A percentile compares a stretch with the other conserved stretches of the same genome.
Conservation (phyloP, 306 rosid genomes). For the Mimosa bimucronata region DNA sequence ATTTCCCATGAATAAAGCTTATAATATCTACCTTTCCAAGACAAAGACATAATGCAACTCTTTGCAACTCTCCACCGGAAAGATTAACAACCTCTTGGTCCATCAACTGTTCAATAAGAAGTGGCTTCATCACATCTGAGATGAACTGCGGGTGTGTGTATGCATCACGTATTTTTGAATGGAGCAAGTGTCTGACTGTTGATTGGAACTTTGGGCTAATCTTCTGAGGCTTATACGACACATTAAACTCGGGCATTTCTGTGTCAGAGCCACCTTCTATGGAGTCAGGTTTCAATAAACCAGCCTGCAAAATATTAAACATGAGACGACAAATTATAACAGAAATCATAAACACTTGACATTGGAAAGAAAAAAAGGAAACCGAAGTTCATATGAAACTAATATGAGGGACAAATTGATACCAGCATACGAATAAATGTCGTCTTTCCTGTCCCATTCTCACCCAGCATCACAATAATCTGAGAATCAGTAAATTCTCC, state of each 20-base stretch:
- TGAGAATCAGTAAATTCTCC: slow-evolving; percentile 99
- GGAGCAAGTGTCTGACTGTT: slow-evolving; percentile 83
- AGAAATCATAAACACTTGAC: not conserved
- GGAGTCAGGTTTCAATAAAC: slow-evolving; percentile 86
- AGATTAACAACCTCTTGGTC: slow-evolving; percentile 97
- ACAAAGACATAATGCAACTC: slow-evolving; percentile 94
- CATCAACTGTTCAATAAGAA: slow-evolving; percentile 95
- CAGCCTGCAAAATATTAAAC: slow-evolving; percentile 67
- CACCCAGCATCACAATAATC: slow-evolving; percentile 97
- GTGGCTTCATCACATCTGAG: slow-evolving; percentile 99
- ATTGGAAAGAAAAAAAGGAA: not conserved
- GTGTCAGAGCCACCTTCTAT: slow-evolving; percentile 69
- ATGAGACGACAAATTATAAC: slow-evolving; percentile 20
- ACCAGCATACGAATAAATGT: slow-evolving; percentile 99
- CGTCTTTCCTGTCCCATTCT: slow-evolving; percentile 98
- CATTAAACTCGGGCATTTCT: slow-evolving; percentile 95
- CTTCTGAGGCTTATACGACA: slow-evolving; percentile 98
- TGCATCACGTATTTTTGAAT: slow-evolving; percentile 79
- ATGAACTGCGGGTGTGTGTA: slow-evolving; percentile 91
- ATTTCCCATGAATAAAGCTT: slow-evolving; percentile 17
- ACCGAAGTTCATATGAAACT: slow-evolving; percentile 12
- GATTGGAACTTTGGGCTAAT: slow-evolving; percentile 86
- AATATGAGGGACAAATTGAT: slow-evolving; percentile 34
- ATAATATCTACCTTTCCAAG: slow-evolving; percentile 84
- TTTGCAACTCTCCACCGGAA: slow-evolving; percentile 98